Base-by-base conservation (phyloP, 768 basidiomycete genomes). In the Mycena chlorophos region DNA sequence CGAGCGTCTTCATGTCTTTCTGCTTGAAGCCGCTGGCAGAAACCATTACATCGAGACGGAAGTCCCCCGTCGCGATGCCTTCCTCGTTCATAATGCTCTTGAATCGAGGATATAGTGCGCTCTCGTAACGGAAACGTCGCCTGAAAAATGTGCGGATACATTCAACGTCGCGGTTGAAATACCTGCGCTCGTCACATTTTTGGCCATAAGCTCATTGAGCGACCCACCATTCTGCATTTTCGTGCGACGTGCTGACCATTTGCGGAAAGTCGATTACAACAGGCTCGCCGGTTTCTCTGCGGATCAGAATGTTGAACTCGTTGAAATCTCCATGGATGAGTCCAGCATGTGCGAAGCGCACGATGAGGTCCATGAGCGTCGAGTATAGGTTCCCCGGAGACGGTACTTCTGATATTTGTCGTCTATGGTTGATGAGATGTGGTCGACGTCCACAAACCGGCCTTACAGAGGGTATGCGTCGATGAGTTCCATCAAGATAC, bases 271-370 rank as follows among this genome's bases (percentile, higher is more conserved):
- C 97, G 64, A 99, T 99, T 39, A 99, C 85, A 50, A 98, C 73
- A 5, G 95, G 91, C 64, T 92, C 86, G 12, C 80, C 80, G 20
- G 71, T 69, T 51, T 87, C 86, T 43, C 90, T 83, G 31, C 83
- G 82, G 63, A 99, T 94, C 58, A 99, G 85, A 62, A 99, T 94
- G 71, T 99, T 98, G 78, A 98, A 99, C 68, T 99, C 97, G 73
- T 99, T 99, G 74, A 91, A 99, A 64, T 99, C 97, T 38, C 97
- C 95, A 66, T 99, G 97, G 49, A 99, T 98, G n/a, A 99, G 81
- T 4, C 97, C 97, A 16, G 89, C 85, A 31, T 84, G 86, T 4
- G 96, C 95, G 65, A 98, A 89, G 51, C 94, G 91, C 54, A 98
- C 93, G 67, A 98, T 94, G 57, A 98, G 77, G 69, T 94, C 92